Conservation (phyloP, 1,284 basidiomycete genomes). For the Rhodotorula sp. region DNA sequence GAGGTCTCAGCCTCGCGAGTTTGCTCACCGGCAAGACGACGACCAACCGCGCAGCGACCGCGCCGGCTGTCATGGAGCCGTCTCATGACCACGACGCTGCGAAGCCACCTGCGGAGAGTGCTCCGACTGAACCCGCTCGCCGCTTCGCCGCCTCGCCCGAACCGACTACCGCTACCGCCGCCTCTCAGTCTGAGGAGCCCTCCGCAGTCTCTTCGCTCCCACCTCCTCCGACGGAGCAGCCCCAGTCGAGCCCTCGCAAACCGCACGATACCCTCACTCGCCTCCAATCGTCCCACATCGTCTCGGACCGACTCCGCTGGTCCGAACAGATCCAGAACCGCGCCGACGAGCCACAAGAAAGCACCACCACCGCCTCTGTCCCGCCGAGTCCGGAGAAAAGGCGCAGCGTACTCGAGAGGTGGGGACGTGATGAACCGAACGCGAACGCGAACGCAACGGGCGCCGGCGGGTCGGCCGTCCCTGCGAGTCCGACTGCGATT, state of each 20-base stretch:
- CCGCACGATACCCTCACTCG: conserved; percentile 23
- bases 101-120: neutral
- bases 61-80: neutral
- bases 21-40: conserved; percentile 13
- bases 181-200: neutral
- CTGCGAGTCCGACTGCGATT: conserved; percentile 1
- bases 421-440: conserved; percentile 29
- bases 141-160: neutral
- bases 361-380: neutral
- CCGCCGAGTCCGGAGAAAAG: conserved; percentile 21
- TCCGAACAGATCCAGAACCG: conserved; percentile 6
- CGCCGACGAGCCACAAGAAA: neutral
- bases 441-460: conserved; percentile 10
- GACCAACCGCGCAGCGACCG: neutral
- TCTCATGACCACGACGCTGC: neutral
- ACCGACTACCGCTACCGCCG: neutral
- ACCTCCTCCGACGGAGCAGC: too few species aligned
- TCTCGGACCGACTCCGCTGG: conserved; percentile 28
- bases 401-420: conserved; percentile 33
- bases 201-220: too few species aligned
- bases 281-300: conserved; percentile 23
- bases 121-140: neutral
- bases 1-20: conserved; percentile 22
- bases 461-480: neutral
- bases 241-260: neutral